These are phyloP conservation scores for Brassica cretica DNA, from an alignment of 345 rosid species.

Conservation along the genomic window DNA sequence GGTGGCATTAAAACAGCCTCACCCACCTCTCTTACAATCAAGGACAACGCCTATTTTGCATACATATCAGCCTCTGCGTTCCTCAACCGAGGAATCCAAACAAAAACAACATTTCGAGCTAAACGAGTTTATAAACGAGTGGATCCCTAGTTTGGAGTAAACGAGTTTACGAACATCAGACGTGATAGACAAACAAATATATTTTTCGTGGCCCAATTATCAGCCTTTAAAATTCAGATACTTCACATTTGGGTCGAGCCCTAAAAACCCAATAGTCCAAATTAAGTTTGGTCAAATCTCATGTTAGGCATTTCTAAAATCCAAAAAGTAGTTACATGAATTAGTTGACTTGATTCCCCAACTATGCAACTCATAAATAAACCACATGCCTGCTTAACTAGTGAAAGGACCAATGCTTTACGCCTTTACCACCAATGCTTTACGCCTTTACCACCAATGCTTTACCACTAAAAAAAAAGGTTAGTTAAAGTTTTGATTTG, in stretches of 20 bases:
- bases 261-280: slow-evolving; percentile 1
- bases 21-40: too few species aligned
- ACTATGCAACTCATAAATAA: slow-evolving; percentile 8
- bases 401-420: slow-evolving; percentile 24
- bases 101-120: too few species aligned
- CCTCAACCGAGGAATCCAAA: too few species aligned
- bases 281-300: neutral
- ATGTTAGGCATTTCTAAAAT: neutral
- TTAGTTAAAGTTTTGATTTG: slow-evolving; percentile 29
- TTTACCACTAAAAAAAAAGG: slow-evolving; percentile 13
- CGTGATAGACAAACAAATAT: too few species aligned
- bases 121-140: too few species aligned
- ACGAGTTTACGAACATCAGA: neutral
- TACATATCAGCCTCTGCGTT: too few species aligned
- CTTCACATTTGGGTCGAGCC: neutral
- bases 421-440: slow-evolving; percentile 13
- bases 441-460: slow-evolving; percentile 14
- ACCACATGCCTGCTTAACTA: neutral
- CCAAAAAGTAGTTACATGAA: neutral
- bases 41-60: too few species aligned
- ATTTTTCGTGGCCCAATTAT: slow-evolving; percentile 4
- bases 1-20: too few species aligned
- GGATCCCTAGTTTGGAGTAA: neutral
- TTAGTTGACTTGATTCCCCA: neutral
- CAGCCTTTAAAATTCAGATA: neutral